Base-by-base conservation (phyloP, 495 filamentous ascomycete species). In the Penicillium parvum region DNA sequence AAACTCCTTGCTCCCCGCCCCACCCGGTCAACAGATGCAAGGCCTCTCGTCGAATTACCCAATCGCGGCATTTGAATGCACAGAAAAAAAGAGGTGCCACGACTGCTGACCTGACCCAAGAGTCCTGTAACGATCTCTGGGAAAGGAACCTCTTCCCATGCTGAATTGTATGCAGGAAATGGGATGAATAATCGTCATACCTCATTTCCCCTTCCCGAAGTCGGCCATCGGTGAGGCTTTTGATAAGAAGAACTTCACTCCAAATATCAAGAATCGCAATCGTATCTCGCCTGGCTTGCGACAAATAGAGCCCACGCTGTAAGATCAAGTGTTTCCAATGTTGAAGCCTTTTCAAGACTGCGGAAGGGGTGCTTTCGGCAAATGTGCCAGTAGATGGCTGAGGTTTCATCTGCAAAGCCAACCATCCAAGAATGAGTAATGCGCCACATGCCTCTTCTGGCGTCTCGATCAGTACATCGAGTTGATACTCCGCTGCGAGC, bases 21-120 rank as follows among this genome's bases (percentile, higher is more conserved):
- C 40, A 48, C 21, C 18, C 25, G 7, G 22, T 26, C 11, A 57
- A 33, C 3, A 57, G 16, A n/a, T 21, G 11, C 6, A 57, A 25
- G 2, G 50, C 45, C 27, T 53, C 46, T 12, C 39, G 32, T 17
- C 54, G 27, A 16, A 45, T 37, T 1, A 23, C 4, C 49, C 50
- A 57, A 26, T 57, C 46, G 9, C 50, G 54, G 35, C 54, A 57
- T 35, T 47, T 53, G 20, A 47, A 50, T 9, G 43, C 45, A 23
- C 50, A 57, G 19, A 53, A 40, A 19, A 47, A 50, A 7, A 57
- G 37, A 2, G 54, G 50, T 15, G 50, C 7, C 14, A 50, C 35
- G 11, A 53, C 28, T 3, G 38, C 47, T 18, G 37, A 26, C 25
- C 28, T 12, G 20, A 39, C 36, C 16, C 37, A 45, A 19, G 47